Evolutionary conservation across 2,329 filamentous ascomycete genomes (phyloP), one percentile per base, ranked within the genome.

Genomic region (Calonectria pteridis): DNA sequence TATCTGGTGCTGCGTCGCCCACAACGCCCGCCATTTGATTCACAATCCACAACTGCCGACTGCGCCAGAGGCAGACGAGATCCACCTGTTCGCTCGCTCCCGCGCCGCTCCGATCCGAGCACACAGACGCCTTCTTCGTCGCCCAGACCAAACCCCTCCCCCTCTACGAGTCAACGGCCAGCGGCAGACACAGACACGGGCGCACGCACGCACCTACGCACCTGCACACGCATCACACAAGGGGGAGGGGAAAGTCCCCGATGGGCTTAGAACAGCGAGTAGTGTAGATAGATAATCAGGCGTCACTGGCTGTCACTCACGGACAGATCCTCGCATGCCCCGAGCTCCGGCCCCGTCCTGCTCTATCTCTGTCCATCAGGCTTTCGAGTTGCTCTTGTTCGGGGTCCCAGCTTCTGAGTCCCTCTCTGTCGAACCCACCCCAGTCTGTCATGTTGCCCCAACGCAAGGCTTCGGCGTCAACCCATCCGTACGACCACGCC

Each of bases 81-180:
- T 67, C 64, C 64, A 67, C 64, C 64, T 37, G 64, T 67, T 67
- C 64, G 64, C 64, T 67, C 64, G n/a, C 26, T 67, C 26, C 64
- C 64, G 64, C 33, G 31, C 64, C 64, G 49, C 49, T 35, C 33
- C 46, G 49, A 53, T 50, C 49, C 64, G 46, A 66, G 63, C 63
- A 46, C 63, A 51, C 58, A 62, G 58, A 43, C 35, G 33, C 58
- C 14, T 62, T 62, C 35, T 20, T 62, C 37, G 28, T 37, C n/a
- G 58, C 58, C 20, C 23, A 33, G 33, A 29, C 58, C 37, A 40
- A 58, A 11, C 29, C 51, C 18, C 37, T 6, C 16, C 37, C 37
- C 37, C 37, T 16, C 16, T 40, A 40, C 40, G 20, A 46, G 40
- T 46, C 40, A 46, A 58, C 51, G 51, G 51, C 29, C 51, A 35